Conservation (phyloP, 192 early-diverging fungal genomes). For the Kappamyces sp. region DNA sequence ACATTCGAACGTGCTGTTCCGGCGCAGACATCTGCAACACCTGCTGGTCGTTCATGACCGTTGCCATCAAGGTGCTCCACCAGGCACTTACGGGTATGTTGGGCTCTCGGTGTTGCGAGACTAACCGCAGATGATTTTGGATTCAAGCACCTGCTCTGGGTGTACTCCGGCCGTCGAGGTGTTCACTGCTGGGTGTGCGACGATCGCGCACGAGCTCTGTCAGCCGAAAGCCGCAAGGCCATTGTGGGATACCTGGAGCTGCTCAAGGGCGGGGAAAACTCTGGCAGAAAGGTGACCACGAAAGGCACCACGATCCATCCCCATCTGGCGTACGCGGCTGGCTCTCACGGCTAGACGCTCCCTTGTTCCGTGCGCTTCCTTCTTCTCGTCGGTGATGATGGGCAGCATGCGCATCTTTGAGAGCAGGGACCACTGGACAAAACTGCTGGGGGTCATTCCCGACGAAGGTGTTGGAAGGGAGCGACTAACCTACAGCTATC, state of each 20-base stretch:
- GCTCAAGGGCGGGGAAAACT: slow-evolving; percentile 65
- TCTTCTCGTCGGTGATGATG: slow-evolving; percentile 71
- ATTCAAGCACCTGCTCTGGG: slow-evolving; percentile 89
- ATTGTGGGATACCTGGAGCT: slow-evolving; percentile 82
- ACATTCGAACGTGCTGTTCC: slow-evolving; percentile 89
- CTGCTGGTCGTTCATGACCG: slow-evolving; percentile 93
- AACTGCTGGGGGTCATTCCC: slow-evolving; percentile 69
- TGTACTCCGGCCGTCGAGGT: slow-evolving; percentile 92
- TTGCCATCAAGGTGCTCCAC: slow-evolving; percentile 85
- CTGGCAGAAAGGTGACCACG: slow-evolving; percentile 63
- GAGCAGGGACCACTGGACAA: slow-evolving; percentile 59
- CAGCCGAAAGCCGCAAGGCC: slow-evolving; percentile 69
- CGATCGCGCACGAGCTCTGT: slow-evolving; percentile 72
- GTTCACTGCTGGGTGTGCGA: slow-evolving; percentile 99
- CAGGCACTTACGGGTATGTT: slow-evolving; percentile 56
- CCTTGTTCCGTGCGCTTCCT: slow-evolving; percentile 44
- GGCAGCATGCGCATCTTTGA: slow-evolving; percentile 67
- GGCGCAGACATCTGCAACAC: slow-evolving; percentile 80
- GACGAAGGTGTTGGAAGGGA: slow-evolving; percentile 53
- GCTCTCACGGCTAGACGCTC: slow-evolving; percentile 27
- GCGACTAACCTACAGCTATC: slow-evolving; percentile 4
- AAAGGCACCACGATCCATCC: slow-evolving; percentile 61
- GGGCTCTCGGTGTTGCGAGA: neutral
- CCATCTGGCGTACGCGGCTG: slow-evolving; percentile 47
- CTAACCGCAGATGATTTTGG: slow-evolving; percentile 80